A percentile compares a stretch with the other conserved stretches of the same genome.
These are phyloP conservation scores for Leishmania arabica DNA, from an alignment of 208 protist species.

Conservation along the genomic window DNA sequence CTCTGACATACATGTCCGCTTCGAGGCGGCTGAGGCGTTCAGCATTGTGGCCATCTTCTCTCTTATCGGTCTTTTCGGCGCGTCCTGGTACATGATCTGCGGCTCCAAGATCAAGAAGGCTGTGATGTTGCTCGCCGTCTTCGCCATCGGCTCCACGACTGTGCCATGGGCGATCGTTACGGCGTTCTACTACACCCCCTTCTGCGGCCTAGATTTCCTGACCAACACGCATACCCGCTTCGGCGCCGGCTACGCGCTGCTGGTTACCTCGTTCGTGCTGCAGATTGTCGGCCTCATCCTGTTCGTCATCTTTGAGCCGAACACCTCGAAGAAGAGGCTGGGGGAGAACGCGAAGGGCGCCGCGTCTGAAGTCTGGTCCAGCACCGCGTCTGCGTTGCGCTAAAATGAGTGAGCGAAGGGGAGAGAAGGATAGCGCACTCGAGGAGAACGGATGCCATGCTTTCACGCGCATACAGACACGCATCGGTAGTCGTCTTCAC, in stretches of 20 bases:
- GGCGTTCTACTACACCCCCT: constrained; percentile 54
- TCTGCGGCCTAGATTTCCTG: constrained; percentile 50
- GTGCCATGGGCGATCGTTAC: constrained; percentile 62
- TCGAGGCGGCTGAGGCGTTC: constrained; percentile 60
- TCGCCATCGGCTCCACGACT: constrained; percentile 43
- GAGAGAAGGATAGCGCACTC: not conserved
- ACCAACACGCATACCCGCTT: constrained; percentile 34
- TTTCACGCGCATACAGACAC: not conserved
- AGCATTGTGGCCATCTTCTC: constrained; percentile 56
- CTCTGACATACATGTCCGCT: constrained; percentile 39
- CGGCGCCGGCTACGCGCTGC: constrained; percentile 52
- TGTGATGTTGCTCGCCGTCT: constrained; percentile 32
- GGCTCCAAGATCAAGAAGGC: constrained; percentile 43
- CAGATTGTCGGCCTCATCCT: constrained; percentile 48
- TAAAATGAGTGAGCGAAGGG: not conserved
- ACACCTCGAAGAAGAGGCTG: constrained; percentile 3
- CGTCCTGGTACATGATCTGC: constrained; percentile 38
- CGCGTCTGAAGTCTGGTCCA: constrained; percentile 14
- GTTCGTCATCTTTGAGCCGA: constrained; percentile 50
- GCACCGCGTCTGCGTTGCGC: not conserved
- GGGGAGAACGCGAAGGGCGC: constrained; percentile 1
- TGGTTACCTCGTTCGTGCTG: constrained; percentile 47
- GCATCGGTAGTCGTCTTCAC: not conserved
- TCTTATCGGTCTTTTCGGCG: constrained; percentile 30
- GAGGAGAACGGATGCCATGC: not conserved